Conservation (phyloP, 768 basidiomycete genomes). For the Lactifluus subvellereus region DNA sequence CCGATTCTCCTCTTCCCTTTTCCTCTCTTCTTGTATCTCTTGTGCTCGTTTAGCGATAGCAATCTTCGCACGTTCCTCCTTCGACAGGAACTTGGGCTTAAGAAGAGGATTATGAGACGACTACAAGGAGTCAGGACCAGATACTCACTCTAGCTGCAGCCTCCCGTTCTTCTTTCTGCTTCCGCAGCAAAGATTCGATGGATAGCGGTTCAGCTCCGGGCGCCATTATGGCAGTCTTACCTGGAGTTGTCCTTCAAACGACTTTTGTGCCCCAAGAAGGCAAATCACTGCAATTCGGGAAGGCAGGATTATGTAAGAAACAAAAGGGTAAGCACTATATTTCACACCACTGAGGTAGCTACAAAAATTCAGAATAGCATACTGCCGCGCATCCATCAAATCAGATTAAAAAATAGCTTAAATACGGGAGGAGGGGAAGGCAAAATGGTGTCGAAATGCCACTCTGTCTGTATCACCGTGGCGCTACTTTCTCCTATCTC, state of each 20-base stretch:
- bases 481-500: too few relatives aligned
- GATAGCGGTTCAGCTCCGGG: conserved; percentile 67
- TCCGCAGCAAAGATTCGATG: conserved; percentile 79
- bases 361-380: too few relatives aligned
- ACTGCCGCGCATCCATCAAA: too few relatives aligned
- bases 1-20: conserved; percentile 54
- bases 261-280: neutral
- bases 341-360: too few relatives aligned
- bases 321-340: too few relatives aligned
- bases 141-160: conserved; percentile 77
- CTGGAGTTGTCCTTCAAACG: neutral
- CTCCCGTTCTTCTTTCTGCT: conserved; percentile 85
- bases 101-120: conserved; percentile 12
- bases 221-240: conserved; percentile 37
- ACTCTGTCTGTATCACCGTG: too few relatives aligned
- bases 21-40: conserved; percentile 72
- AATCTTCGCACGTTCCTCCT: conserved; percentile 83
- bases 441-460: too few relatives aligned
- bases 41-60: conserved; percentile 83
- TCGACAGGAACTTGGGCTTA: conserved; percentile 91
- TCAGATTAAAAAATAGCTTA: too few relatives aligned
- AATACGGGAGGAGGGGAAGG: too few relatives aligned
- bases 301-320: neutral
- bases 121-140: neutral
- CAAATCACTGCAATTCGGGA: neutral